phyloP scores from a whole-genome alignment of 371 early-diverging fungal species.

The Saksenaea oblongispora region DNA sequence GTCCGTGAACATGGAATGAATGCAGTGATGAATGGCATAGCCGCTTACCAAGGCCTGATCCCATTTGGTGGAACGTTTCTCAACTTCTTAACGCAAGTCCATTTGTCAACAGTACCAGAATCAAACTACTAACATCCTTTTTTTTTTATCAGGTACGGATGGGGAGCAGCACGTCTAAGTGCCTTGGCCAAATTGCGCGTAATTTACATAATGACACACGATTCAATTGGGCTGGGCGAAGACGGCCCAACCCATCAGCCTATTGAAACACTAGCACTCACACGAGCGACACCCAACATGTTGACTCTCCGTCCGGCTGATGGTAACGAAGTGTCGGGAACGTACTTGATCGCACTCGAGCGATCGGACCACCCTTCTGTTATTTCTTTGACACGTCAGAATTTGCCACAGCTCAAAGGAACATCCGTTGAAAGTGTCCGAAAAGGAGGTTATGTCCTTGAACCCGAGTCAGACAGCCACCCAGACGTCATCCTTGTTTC shows the following conservation, averaged over 20 bases:
- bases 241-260: slow-evolving; percentile 99
- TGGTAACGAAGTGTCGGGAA: slow-evolving; percentile 95
- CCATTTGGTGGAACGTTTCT: slow-evolving; percentile 97
- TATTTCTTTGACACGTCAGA: slow-evolving; percentile 94
- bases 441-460: slow-evolving; percentile 81
- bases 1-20: slow-evolving; percentile 99
- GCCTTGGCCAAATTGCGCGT: slow-evolving; percentile 90
- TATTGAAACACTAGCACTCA: slow-evolving; percentile 93
- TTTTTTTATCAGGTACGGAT: slow-evolving; percentile 50
- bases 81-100: slow-evolving; percentile 88
- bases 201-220: slow-evolving; percentile 98
- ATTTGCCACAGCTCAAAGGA: slow-evolving; percentile 88
- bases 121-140: not conserved
- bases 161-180: slow-evolving; percentile 91
- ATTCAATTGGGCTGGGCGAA: slow-evolving; percentile 98
- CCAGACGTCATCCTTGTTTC: slow-evolving; percentile 79
- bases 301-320: slow-evolving; percentile 93
- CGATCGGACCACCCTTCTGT: slow-evolving; percentile 80
- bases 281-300: slow-evolving; percentile 96
- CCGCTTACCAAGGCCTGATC: slow-evolving; percentile 88
- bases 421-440: slow-evolving; percentile 79
- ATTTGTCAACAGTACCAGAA: not conserved
- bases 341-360: slow-evolving; percentile 83
- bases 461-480: slow-evolving; percentile 57
- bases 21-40: slow-evolving; percentile 95